A percentile compares a stretch with the other conserved stretches of the same genome.
Conservation (phyloP, 257 asterid genomes). For the Perilla frutescens region DNA sequence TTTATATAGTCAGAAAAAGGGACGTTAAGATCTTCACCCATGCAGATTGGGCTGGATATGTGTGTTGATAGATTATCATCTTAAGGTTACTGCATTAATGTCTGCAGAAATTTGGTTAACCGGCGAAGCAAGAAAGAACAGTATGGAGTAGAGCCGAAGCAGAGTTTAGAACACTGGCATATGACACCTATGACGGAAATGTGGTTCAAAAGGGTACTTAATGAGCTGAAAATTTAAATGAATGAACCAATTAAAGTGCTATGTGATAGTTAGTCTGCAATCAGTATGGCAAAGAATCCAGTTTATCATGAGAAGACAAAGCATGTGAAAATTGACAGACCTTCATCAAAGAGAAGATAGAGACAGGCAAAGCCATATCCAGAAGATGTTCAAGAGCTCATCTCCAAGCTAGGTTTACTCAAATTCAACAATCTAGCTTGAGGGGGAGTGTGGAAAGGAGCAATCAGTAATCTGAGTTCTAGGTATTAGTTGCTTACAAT, state of each 20-base stretch:
- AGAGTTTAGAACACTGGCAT: too few species aligned
- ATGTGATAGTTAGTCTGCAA: background rate
- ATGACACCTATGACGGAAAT: too few species aligned
- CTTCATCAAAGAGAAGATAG: background rate
- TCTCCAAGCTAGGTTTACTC: background rate
- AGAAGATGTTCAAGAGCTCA: background rate
- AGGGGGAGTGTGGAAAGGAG: background rate
- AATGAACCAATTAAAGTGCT: too few species aligned
- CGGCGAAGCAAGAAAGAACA: too few species aligned
- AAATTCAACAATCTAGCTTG: slow-evolving; percentile 8
- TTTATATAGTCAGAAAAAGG: too few species aligned
- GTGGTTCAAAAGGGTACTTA: background rate
- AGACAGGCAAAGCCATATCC: background rate
- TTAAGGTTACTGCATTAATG: too few species aligned
- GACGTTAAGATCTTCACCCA: too few species aligned
- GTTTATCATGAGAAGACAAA: background rate
- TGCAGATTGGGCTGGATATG: too few species aligned
- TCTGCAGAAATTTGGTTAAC: too few species aligned
- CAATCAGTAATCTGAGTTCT: background rate
- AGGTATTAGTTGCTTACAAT: background rate
- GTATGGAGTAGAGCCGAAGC: too few species aligned
- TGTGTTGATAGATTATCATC: too few species aligned
- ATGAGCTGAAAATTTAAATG: background rate
- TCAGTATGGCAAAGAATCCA: background rate
- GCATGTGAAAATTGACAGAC: background rate